Base-by-base conservation (phyloP, 768 basidiomycete genomes). In the Lactifluus piperatus region DNA sequence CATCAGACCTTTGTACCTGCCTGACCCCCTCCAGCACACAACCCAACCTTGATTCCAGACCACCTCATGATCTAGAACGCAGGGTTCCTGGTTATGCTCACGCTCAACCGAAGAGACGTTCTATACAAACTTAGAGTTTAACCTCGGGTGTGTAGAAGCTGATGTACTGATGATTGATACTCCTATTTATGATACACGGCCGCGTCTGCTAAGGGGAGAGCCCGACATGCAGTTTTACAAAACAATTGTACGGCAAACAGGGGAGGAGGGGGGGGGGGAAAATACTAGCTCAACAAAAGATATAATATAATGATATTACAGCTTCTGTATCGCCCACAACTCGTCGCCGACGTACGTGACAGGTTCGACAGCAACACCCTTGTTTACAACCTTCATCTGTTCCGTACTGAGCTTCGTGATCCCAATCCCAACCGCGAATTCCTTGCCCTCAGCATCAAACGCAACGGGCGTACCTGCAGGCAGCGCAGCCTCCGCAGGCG, bases 361-460 rank as follows among this genome's bases (percentile, higher is more conserved):
- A 7, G 87, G 85, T 72, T 98, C 94, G 8, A 97, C 91, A 0
- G 84, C 95, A 37, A 94, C 79, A 41, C 84, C 91, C 72, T 97
- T 97, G 69, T 95, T 97, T 48, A 94, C 75, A 68, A 76, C 80
- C 72, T 84, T 83, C 71, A 99, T 97, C 46, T 97, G 93, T 69
- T 94, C 93, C 43, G 91, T 91, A 46, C 80, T 75, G 61, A 94
- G 73, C 70, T 88, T 88, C 56, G 86, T 84, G 55, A 92, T 71
- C 9, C 95, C 95, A 54, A 98, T 79, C 0, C 86, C 95, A 34
- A 89, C 85, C 1, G 94, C 86, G 65, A 91, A 84, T 65, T 93
- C 89, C 73, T 98, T 98, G 10, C 95, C 95, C 72, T 97, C 94
- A n/a, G 94, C 92, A 65, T 86, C 79, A 51, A 99, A 84, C 3